Conservation (phyloP, 2,329 filamentous ascomycete genomes). For the Chrysoporthe cubensis region DNA sequence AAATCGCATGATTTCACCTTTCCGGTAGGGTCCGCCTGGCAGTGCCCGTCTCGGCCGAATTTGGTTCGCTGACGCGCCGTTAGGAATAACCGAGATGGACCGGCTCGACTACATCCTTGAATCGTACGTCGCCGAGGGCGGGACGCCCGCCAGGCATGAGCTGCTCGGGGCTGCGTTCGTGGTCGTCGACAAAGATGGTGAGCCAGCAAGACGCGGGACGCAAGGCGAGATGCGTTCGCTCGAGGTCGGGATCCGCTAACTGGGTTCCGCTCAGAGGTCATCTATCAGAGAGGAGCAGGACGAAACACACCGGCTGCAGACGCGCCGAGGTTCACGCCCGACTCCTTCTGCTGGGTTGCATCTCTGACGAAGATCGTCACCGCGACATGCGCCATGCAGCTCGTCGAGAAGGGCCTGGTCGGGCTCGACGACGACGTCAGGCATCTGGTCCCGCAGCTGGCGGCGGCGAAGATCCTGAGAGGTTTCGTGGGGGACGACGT, state of each 20-base stretch:
- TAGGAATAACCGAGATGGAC: conserved; percentile 12
- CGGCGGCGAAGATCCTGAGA: conserved; percentile 36
- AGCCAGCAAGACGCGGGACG: not conserved
- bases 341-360: conserved; percentile 41
- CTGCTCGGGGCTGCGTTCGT: conserved; percentile 44
- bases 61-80: not conserved
- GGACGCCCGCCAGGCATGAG: conserved; percentile 38
- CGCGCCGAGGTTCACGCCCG: conserved; percentile 35
- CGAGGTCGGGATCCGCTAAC: not conserved
- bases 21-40: not conserved
- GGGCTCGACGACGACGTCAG: conserved; percentile 42
- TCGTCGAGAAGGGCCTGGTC: conserved; percentile 41
- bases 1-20: not conserved
- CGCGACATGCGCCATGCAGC: conserved; percentile 40
- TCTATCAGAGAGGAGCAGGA: conserved; percentile 41
- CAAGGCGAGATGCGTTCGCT: not conserved
- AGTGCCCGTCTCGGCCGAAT: too few species aligned
- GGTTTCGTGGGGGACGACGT: conserved; percentile 42
- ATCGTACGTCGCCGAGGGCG: conserved; percentile 34
- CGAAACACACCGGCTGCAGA: conserved; percentile 33
- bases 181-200: conserved; percentile 40
- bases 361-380: conserved; percentile 47
- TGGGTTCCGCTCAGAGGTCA: conserved; percentile 31
- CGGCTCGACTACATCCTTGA: conserved; percentile 35
- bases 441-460: conserved; percentile 38